Conservation (phyloP, 129 eudicot genomes). For the Silybum marianum region DNA sequence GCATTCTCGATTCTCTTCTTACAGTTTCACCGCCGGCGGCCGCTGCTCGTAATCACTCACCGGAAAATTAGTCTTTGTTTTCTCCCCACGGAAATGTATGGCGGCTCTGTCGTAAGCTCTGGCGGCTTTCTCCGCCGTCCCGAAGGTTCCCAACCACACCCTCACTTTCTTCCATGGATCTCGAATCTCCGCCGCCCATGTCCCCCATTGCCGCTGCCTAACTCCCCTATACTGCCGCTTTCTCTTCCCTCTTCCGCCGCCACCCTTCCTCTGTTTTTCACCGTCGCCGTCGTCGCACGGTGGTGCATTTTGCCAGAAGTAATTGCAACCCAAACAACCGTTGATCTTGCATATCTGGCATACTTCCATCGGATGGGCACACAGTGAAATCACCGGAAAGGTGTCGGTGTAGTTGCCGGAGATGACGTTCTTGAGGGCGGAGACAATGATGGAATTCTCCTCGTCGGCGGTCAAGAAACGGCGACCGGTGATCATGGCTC, state of each 20-base stretch:
- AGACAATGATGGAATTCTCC: slow-evolving; percentile 29
- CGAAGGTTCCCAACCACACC: slow-evolving; percentile 55
- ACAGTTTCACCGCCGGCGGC: neutral
- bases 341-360: slow-evolving; percentile 20
- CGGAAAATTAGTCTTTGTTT: slow-evolving; percentile 54
- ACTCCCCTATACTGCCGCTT: slow-evolving; percentile 39
- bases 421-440: slow-evolving; percentile 24
- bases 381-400: neutral
- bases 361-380: slow-evolving; percentile 20
- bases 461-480: slow-evolving; percentile 18
- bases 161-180: slow-evolving; percentile 42
- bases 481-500: neutral
- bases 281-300: neutral
- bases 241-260: slow-evolving; percentile 11
- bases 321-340: slow-evolving; percentile 34
- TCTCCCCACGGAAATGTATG: slow-evolving; percentile 47
- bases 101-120: slow-evolving; percentile 61
- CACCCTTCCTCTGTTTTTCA: neutral
- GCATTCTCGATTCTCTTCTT: neutral
- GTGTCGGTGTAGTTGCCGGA: neutral
- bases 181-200: slow-evolving; percentile 58
- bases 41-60: slow-evolving; percentile 36
- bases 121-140: slow-evolving; percentile 53
- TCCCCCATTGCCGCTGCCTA: slow-evolving; percentile 38
- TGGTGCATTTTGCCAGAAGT: slow-evolving; percentile 24